Evolutionary conservation across 2,329 filamentous ascomycete species (phyloP).

Genomic region (Herpotrichia juniperi): DNA sequence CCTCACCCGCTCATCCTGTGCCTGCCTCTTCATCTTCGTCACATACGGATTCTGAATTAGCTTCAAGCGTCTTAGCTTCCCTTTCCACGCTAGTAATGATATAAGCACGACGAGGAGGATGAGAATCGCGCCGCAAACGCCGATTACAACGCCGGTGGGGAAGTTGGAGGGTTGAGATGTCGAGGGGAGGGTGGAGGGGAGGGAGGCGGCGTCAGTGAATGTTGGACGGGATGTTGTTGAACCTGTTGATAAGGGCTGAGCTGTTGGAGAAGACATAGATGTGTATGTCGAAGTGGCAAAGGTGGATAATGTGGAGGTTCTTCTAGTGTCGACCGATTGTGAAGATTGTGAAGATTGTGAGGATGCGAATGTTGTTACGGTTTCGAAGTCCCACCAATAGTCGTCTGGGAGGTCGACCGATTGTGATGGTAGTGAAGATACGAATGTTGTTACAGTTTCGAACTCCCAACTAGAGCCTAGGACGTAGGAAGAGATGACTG

Average conservation of each 20-base stretch:
- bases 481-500: background rate
- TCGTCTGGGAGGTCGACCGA: background rate
- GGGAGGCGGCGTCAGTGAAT: background rate
- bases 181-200: background rate
- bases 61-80: background rate
- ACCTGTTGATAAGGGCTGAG: background rate
- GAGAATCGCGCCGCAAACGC: background rate
- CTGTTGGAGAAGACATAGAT: background rate
- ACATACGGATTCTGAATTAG: constrained; percentile 1
- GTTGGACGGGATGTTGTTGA: too few relatives aligned
- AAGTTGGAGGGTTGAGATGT: background rate
- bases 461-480: background rate
- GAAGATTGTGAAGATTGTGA: background rate
- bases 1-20: background rate
- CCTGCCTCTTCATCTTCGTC: background rate
- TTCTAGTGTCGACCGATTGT: background rate
- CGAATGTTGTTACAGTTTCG: background rate
- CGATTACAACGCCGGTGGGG: background rate
- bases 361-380: background rate
- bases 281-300: background rate
- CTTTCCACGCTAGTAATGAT: background rate
- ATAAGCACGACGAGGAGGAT: background rate
- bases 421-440: background rate
- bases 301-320: background rate
- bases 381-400: background rate